Conservation (phyloP, 768 basidiomycete species). For the Phylloporus sp. region DNA sequence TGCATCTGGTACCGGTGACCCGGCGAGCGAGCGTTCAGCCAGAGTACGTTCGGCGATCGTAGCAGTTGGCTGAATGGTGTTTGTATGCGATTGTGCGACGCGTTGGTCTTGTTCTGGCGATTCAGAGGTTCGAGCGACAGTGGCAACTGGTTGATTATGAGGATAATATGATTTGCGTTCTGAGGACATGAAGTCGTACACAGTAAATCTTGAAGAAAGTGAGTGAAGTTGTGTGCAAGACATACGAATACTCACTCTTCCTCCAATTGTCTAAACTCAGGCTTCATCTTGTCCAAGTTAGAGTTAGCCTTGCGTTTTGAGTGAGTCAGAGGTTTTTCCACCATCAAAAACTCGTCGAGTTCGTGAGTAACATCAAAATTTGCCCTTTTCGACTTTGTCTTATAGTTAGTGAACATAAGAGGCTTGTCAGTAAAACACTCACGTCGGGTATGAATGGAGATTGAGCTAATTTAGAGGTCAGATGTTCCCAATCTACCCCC, state of each 20-base stretch:
- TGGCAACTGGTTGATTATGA: slow-evolving; percentile 62
- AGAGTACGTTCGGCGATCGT: slow-evolving; percentile 40
- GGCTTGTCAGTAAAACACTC: slow-evolving; percentile 33
- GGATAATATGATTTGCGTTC: slow-evolving; percentile 84
- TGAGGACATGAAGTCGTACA: slow-evolving; percentile 78
- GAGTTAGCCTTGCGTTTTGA: slow-evolving; percentile 85
- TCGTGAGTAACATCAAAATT: slow-evolving; percentile 98
- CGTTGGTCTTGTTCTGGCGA: slow-evolving; percentile 28
- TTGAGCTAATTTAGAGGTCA: slow-evolving; percentile 65
- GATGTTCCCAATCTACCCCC: slow-evolving; percentile 71
- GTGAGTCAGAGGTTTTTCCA: slow-evolving; percentile 96
- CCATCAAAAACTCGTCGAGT: slow-evolving; percentile 94
- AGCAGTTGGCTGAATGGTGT: slow-evolving; percentile 40
- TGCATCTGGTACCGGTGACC: slow-evolving; percentile 35
- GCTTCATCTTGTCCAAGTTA: slow-evolving; percentile 84
- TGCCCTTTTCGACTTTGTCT: slow-evolving; percentile 80
- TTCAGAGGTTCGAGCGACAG: slow-evolving; percentile 27
- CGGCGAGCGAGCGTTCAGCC: slow-evolving; percentile 40
- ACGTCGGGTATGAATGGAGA: slow-evolving; percentile 94
- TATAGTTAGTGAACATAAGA: slow-evolving; percentile 1
- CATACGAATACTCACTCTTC: slow-evolving; percentile 67
- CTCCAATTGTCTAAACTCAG: slow-evolving; percentile 88
- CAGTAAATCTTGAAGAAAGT: slow-evolving; percentile 63
- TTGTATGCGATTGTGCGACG: slow-evolving; percentile 34
- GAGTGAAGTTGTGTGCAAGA: slow-evolving; percentile 1